Percentiles rank a stretch among this genome's conserved stretches.
These are phyloP conservation scores for Mortierella alpina DNA, from an alignment of 192 early-diverging fungal species.

Conservation along the genomic window DNA sequence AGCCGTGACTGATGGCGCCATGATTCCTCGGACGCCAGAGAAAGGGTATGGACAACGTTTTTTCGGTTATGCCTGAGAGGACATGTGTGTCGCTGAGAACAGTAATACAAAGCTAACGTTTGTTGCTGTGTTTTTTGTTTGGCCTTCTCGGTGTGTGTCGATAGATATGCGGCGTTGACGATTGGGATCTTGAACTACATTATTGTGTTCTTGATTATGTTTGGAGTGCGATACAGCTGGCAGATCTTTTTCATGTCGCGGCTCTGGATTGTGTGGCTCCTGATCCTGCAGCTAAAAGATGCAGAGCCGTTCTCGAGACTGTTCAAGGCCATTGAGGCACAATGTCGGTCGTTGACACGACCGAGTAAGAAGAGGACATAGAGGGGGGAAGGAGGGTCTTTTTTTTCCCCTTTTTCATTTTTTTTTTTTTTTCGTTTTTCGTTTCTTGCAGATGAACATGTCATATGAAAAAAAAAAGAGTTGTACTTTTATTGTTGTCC, in stretches of 20 bases:
- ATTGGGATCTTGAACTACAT: constrained; percentile 54
- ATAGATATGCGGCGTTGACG: constrained; percentile 56
- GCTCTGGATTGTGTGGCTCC: constrained; percentile 56
- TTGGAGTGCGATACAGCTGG: constrained; percentile 71
- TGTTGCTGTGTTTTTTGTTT: constrained; percentile 55
- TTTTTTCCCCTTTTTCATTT: background rate
- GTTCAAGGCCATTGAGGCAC: constrained; percentile 11
- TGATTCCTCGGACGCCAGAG: constrained; percentile 66
- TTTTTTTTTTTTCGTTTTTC: constrained; percentile 1
- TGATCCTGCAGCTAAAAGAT: constrained; percentile 44
- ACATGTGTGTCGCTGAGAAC: constrained; percentile 45
- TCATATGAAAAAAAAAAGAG: too few species aligned
- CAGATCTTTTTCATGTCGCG: constrained; percentile 70
- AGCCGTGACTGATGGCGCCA: constrained; percentile 61
- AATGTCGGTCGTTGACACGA: constrained; percentile 3
- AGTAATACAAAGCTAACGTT: constrained; percentile 45
- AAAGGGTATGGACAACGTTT: constrained; percentile 30
- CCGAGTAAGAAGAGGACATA: constrained; percentile 46
- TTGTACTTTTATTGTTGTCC: too few species aligned
- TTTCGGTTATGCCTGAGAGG: constrained; percentile 57
- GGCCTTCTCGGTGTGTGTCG: constrained; percentile 10
- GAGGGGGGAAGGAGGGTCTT: background rate
- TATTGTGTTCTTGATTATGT: constrained; percentile 65
- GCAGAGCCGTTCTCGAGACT: constrained; percentile 8
- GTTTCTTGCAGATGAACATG: background rate